Evolutionary conservation across 495 filamentous ascomycete species (phyloP).

Genomic region (Aspergillus homomorphus): DNA sequence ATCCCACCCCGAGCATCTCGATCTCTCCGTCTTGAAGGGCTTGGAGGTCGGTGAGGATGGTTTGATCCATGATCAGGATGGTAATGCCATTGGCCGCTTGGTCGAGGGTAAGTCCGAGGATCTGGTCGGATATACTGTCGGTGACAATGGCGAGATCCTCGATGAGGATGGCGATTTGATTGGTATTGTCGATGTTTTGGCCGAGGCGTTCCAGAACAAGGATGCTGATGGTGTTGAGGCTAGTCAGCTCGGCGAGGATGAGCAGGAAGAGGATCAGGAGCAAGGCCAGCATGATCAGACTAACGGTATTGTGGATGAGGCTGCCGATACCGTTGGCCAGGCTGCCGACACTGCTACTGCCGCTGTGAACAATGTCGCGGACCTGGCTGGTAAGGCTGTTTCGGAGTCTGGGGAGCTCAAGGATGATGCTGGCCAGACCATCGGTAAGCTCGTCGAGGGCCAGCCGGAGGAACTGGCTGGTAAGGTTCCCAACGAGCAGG

Average conservation of each 20-base stretch:
- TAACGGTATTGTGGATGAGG: constrained; percentile 34
- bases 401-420: constrained; percentile 42
- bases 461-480: constrained; percentile 60
- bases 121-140: constrained; percentile 55
- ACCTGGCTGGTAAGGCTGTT: not conserved
- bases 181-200: constrained; percentile 52
- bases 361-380: not conserved
- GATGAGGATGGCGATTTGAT: constrained; percentile 64
- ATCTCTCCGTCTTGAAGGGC: constrained; percentile 53
- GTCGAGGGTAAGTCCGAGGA: constrained; percentile 61
- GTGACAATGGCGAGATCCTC: constrained; percentile 61
- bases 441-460: constrained; percentile 59
- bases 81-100: constrained; percentile 54
- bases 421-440: constrained; percentile 51
- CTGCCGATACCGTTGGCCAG: constrained; percentile 22
- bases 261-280: constrained; percentile 39
- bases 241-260: constrained; percentile 16
- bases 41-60: constrained; percentile 57
- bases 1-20: constrained; percentile 13
- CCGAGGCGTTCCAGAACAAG: constrained; percentile 28
- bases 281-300: constrained; percentile 24
- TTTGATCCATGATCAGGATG: constrained; percentile 51
- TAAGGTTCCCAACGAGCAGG: constrained; percentile 56
- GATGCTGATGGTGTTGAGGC: constrained; percentile 16
- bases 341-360: not conserved